Conservation (phyloP, 164 flowering plant genomes). For the Stephania japonica region DNA sequence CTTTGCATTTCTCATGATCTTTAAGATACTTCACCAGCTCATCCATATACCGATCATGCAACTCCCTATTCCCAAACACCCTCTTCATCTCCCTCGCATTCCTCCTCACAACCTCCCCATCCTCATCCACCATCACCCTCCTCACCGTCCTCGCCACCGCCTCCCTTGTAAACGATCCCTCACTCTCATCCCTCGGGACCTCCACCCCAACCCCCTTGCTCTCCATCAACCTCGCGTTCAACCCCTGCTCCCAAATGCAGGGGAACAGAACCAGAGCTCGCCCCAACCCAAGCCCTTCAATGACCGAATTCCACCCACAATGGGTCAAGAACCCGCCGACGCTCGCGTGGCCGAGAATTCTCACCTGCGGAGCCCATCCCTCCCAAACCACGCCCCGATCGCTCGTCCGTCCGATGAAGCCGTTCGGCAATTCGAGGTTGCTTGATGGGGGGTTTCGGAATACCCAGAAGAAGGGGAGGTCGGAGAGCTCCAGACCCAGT, state of each 20-base stretch:
- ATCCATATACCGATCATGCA: conserved; percentile 11
- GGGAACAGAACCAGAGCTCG: conserved; percentile 25
- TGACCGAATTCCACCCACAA: conserved; percentile 35
- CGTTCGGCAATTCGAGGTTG: conserved; percentile 18
- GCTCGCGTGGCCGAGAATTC: conserved; percentile 29
- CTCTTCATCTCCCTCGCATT: conserved; percentile 24
- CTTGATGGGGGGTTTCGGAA: conserved; percentile 9
- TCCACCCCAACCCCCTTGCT: conserved; percentile 19
- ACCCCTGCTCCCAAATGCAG: conserved; percentile 23
- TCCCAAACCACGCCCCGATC: conserved; percentile 24
- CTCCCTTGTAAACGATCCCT: conserved; percentile 24
- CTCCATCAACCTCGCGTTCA: conserved; percentile 19
- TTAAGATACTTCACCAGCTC: neutral
- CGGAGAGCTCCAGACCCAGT: conserved; percentile 18
- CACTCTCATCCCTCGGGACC: conserved; percentile 24
- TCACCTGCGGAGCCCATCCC: conserved; percentile 39
- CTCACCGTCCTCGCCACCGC: conserved; percentile 18
- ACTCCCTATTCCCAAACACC: conserved; percentile 7
- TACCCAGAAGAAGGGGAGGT: conserved; percentile 38
- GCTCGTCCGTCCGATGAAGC: conserved; percentile 26
- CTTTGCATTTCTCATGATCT: neutral
- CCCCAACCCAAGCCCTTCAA: conserved; percentile 29
- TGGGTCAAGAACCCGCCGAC: conserved; percentile 32
- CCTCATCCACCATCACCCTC: conserved; percentile 2
- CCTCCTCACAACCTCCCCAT: conserved; percentile 11